phyloP scores from a whole-genome alignment of 2,329 filamentous ascomycete species.

The Neurospora sp. region DNA sequence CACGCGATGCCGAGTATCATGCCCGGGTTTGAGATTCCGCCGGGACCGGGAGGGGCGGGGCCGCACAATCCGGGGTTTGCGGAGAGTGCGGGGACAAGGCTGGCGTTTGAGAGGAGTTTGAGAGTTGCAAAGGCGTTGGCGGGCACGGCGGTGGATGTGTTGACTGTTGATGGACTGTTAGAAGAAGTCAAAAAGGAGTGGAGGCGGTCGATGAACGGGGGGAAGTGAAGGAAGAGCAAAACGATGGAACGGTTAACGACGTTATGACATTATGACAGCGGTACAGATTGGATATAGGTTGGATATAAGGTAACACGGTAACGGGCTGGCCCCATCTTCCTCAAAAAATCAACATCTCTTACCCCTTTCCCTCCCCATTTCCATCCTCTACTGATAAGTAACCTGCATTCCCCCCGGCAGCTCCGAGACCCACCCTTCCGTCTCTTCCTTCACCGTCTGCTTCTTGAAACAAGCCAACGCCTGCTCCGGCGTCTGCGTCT shows the following conservation, averaged over 20 bases:
- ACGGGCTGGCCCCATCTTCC: not conserved
- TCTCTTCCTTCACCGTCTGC: constrained; percentile 14
- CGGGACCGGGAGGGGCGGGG: constrained; percentile 32
- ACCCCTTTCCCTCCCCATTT: not conserved
- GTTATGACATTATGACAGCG: not conserved
- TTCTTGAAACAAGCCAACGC: constrained; percentile 15
- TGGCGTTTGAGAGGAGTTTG: constrained; percentile 35
- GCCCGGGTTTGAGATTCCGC: constrained; percentile 39
- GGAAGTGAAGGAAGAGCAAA: not conserved
- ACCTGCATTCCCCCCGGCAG: constrained; percentile 9
- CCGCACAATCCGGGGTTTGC: constrained; percentile 46
- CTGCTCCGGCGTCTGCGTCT: constrained; percentile 14
- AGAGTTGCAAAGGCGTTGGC: constrained; percentile 38
- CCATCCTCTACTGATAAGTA: constrained; percentile 3
- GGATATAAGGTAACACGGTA: not conserved
- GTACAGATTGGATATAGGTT: not conserved
- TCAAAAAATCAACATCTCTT: not conserved
- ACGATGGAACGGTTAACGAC: not conserved
- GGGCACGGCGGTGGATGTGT: constrained; percentile 36
- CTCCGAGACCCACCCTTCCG: constrained; percentile 15
- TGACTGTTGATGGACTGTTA: constrained; percentile 32
- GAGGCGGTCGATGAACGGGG: constrained; percentile 19
- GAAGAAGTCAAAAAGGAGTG: constrained; percentile 32
- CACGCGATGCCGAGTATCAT: constrained; percentile 46
- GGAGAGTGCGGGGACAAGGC: constrained; percentile 36